Evolutionary conservation across 805 yeast genomes (phyloP), one percentile per base, ranked within the genome.

Genomic region (Teunomyces barrocoloradensis): DNA sequence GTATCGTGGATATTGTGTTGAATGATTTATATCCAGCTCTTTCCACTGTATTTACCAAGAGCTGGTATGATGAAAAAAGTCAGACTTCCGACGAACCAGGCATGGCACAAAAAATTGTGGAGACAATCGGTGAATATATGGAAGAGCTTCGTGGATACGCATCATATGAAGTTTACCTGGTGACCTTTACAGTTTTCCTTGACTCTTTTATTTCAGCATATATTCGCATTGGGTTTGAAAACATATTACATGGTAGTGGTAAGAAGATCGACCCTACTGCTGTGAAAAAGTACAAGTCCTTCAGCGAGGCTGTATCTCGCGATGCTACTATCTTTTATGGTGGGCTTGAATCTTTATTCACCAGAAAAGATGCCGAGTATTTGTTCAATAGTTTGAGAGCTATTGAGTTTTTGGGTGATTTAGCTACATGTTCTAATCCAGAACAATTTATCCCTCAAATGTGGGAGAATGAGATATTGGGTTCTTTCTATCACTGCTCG

Each of bases 401-500:
- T 1, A 58, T 73, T 44, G 78, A 73, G 51, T 66, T 65, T 45
- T 60, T 72, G 48, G 67, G 64, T n/a, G 66, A 65, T 47, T 56
- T 73, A 39, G 75, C 65, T 7, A 69, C 71, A 3, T 68, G 73
- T 54, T 70, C 63, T n/a, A 61, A 69, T 38, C 68, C 73, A 6
- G 43, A 55, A 50, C 60, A 54, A 20, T 55, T 56, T 13, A 65
- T 71, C 10, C 74, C 76, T 2, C 68, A 65, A 23, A 73, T 79
- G 46, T 87, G 90, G 83, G 74, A 73, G 57, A 64, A 57, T 46
- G 80, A 77, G 38, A 78, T 87, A 33, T 69, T 89, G 44, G 71
- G 72, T 10, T 78, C 77, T 35, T 89, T 84, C 69, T 84, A 89
- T 68, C 90, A 89, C 61, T 83, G 91, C 48, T 90, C 96, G 0